These are phyloP conservation scores for Amphichorda felina DNA, from an alignment of 2,329 filamentous ascomycete species.

Conservation along the genomic window DNA sequence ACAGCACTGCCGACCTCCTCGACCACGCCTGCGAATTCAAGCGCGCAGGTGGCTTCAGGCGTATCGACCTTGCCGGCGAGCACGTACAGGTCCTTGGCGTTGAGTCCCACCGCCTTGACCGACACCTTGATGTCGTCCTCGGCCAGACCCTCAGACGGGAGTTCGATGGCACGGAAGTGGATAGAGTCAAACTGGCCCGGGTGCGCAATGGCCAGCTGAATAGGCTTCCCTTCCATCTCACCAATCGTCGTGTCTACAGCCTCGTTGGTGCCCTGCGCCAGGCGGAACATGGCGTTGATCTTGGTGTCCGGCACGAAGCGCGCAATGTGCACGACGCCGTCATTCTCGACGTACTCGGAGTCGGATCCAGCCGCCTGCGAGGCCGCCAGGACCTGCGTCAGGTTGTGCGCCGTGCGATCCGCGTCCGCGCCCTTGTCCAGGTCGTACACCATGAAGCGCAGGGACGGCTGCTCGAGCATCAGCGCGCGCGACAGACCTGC, in stretches of 20 bases:
- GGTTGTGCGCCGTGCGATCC: background rate
- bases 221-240: background rate
- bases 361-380: background rate
- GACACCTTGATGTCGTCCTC: slow-evolving; percentile 13
- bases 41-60: slow-evolving; percentile 1
- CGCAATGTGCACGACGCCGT: background rate
- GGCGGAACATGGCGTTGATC: slow-evolving; percentile 1
- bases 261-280: too few relatives aligned
- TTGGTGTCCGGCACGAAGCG: background rate
- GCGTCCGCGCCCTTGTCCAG: background rate
- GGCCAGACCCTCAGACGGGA: slow-evolving; percentile 9
- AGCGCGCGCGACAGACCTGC: slow-evolving; percentile 2
- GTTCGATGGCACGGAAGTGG: slow-evolving; percentile 14
- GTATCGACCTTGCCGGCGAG: slow-evolving; percentile 15
- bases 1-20: slow-evolving; percentile 7
- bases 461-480: slow-evolving; percentile 4
- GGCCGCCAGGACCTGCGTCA: background rate
- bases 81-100: slow-evolving; percentile 12
- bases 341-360: slow-evolving; percentile 2
- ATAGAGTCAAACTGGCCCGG: background rate
- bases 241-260: too few relatives aligned
- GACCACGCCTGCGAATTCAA: slow-evolving; percentile 16
- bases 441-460: background rate
- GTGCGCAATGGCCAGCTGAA: background rate
- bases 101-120: slow-evolving; percentile 9